Conservation (phyloP, 495 filamentous ascomycete species). For the Talaromyces wortmannii region DNA sequence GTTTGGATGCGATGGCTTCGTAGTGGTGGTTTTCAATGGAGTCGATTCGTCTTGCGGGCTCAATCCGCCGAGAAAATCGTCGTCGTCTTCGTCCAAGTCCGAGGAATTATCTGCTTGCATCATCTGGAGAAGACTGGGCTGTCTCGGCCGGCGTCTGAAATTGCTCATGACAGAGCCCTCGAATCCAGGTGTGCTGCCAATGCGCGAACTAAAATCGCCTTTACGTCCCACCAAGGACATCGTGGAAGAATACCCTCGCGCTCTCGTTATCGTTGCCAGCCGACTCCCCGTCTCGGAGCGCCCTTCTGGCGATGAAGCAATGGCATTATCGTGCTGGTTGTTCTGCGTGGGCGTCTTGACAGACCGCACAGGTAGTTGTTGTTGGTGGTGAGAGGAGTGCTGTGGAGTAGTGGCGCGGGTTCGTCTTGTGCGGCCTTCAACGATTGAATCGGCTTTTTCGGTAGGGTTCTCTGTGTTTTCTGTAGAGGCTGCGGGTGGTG, state of each 20-base stretch:
- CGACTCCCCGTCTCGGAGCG: not conserved
- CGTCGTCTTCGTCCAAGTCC: conserved; percentile 40
- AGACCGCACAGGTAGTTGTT: not conserved
- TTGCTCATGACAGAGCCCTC: conserved; percentile 51
- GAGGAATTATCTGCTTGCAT: conserved; percentile 47
- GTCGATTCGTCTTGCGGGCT: conserved; percentile 63
- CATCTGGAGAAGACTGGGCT: conserved; percentile 62
- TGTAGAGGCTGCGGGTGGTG: conserved; percentile 1
- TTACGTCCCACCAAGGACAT: conserved; percentile 35
- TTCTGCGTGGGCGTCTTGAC: conserved; percentile 26
- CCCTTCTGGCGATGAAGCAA: conserved; percentile 35
- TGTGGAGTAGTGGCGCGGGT: not conserved
- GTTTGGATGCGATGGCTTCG: conserved; percentile 15
- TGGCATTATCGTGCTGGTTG: conserved; percentile 27
- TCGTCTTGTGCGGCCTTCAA: not conserved
- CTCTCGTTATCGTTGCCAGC: conserved; percentile 29
- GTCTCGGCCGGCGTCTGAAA: conserved; percentile 58
- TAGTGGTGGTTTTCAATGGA: conserved; percentile 41
- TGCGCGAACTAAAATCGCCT: conserved; percentile 29
- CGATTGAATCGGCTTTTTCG: not conserved
- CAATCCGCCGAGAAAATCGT: conserved; percentile 51
- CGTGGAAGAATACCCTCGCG: conserved; percentile 42
- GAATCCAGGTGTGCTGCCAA: conserved; percentile 44
- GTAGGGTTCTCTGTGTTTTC: not conserved
- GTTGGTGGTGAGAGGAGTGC: not conserved